These are phyloP conservation scores for Cyberlindnera euphorbiiphila DNA, from an alignment of 805 yeast species.

Conservation along the genomic window DNA sequence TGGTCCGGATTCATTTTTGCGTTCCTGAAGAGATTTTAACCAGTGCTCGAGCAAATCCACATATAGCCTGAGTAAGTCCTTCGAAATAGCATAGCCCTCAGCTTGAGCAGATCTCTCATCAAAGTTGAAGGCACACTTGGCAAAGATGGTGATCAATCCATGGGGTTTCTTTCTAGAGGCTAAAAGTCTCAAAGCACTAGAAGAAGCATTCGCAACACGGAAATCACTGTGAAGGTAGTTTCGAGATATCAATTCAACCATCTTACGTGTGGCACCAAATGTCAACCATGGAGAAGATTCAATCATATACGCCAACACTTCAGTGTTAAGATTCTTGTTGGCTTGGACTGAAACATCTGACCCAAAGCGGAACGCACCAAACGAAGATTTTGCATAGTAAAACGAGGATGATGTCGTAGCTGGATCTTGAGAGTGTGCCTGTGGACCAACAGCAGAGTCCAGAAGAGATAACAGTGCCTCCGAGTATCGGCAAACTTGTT, in stretches of 20 bases:
- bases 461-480: constrained; percentile 52
- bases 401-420: constrained; percentile 34
- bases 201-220: constrained; percentile 60
- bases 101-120: constrained; percentile 67
- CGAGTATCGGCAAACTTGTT: constrained; percentile 61
- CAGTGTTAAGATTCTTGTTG: constrained; percentile 40
- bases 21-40: constrained; percentile 59
- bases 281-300: constrained; percentile 74
- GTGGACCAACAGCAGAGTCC: constrained; percentile 53
- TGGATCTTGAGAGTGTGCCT: constrained; percentile 18
- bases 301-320: constrained; percentile 64
- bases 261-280: constrained; percentile 52
- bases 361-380: constrained; percentile 38
- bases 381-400: constrained; percentile 32
- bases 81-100: constrained; percentile 54
- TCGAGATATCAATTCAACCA: constrained; percentile 72
- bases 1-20: constrained; percentile 18
- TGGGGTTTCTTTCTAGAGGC: constrained; percentile 70
- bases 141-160: constrained; percentile 65
- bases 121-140: constrained; percentile 74
- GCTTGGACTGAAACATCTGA: constrained; percentile 36
- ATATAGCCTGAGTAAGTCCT: constrained; percentile 63
- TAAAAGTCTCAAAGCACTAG: constrained; percentile 57
- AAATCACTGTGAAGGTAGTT: constrained; percentile 68
- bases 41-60: constrained; percentile 79